A percentile compares a stretch with the other conserved stretches of the same genome.
These are phyloP conservation scores for Suhomyces ambrosiae DNA, from an alignment of 1,139 yeast genomes.

Conservation along the genomic window DNA sequence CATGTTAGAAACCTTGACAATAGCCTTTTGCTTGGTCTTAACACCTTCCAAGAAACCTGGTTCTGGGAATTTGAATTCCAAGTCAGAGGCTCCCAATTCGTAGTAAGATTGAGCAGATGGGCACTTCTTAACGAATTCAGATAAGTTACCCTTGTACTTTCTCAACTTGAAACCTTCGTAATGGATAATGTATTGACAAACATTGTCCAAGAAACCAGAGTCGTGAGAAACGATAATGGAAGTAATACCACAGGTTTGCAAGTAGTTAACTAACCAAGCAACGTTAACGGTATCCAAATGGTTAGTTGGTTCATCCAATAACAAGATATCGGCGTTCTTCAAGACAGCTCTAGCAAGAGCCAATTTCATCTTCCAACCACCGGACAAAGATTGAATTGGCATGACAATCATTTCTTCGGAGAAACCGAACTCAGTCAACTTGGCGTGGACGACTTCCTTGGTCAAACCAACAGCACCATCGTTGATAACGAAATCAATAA, in stretches of 20 bases:
- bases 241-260: slow-evolving; percentile 96
- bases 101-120: slow-evolving; percentile 99
- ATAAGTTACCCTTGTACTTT: slow-evolving; percentile 99
- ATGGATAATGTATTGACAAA: slow-evolving; percentile 97
- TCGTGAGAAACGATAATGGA: slow-evolving; percentile 99
- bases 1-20: slow-evolving; percentile 96
- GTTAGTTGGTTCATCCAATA: slow-evolving; percentile 99
- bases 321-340: slow-evolving; percentile 96
- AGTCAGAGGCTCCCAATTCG: slow-evolving; percentile 97
- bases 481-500: slow-evolving; percentile 81
- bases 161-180: slow-evolving; percentile 99
- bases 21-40: slow-evolving; percentile 99
- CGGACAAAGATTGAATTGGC: slow-evolving; percentile 96
- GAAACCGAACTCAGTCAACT: slow-evolving; percentile 89
- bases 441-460: slow-evolving; percentile 64
- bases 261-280: slow-evolving; percentile 99
- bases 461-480: slow-evolving; percentile 82
- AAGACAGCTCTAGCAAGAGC: slow-evolving; percentile 99
- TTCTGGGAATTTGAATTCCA: slow-evolving; percentile 97
- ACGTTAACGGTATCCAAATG: slow-evolving; percentile 99
- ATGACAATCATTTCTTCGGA: slow-evolving; percentile 84
- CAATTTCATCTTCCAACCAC: slow-evolving; percentile 99
- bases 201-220: slow-evolving; percentile 98
- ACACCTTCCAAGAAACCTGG: slow-evolving; percentile 99
- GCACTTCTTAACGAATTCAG: slow-evolving; percentile 97